Conservation (phyloP, 1,284 basidiomycete species). For the Rhodotorula mucilaginosa region DNA sequence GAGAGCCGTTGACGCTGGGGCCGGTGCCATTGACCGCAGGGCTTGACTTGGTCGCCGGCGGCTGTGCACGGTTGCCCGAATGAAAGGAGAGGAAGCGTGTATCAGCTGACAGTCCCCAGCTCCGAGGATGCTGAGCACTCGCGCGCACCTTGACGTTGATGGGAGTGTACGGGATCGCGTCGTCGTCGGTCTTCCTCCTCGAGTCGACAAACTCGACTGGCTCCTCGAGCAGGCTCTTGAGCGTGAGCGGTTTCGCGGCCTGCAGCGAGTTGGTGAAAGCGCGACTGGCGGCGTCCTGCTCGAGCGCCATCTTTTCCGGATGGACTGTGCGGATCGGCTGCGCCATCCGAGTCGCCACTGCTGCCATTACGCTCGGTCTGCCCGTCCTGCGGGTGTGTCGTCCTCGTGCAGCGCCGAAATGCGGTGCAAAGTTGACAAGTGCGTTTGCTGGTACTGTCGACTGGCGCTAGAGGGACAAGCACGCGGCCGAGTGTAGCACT, state of each 20-base stretch:
- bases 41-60: not conserved
- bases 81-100: not conserved
- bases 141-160: conserved; percentile 27
- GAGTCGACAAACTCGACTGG: conserved; percentile 30
- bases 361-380: conserved; percentile 4
- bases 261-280: conserved; percentile 7
- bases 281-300: not conserved
- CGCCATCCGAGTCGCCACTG: not conserved
- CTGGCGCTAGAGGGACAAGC: too few species aligned
- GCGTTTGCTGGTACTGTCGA: too few species aligned
- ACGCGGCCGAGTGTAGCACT: too few species aligned
- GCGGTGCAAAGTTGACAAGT: too few species aligned
- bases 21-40: not conserved
- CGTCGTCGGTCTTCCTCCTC: conserved; percentile 7
- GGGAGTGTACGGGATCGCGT: conserved; percentile 32
- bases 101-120: too few species aligned
- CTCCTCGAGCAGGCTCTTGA: conserved; percentile 32
- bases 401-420: too few species aligned
- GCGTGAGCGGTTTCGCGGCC: conserved; percentile 23
- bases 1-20: not conserved
- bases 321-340: conserved; percentile 8
- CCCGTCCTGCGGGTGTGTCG: too few species aligned
- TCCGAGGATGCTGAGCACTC: not conserved
- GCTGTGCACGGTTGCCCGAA: not conserved
- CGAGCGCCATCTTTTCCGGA: not conserved